These are phyloP conservation scores for Penstemon davidsonii DNA, from an alignment of 257 asterid genomes.

Conservation along the genomic window DNA sequence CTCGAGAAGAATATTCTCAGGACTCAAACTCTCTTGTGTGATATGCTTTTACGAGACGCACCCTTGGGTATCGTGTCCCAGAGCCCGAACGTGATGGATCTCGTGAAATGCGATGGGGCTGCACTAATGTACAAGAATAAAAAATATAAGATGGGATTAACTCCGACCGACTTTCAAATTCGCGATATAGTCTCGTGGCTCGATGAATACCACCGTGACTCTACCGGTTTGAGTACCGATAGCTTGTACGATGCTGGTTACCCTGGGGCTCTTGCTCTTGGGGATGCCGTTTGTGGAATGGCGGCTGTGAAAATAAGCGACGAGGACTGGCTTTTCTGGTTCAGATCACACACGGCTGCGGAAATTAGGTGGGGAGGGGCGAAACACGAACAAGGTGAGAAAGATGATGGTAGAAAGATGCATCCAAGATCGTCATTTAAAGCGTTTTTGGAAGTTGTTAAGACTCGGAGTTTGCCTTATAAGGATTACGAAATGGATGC, in stretches of 20 bases:
- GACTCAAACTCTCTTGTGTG: constrained; percentile 86
- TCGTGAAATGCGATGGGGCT: constrained; percentile 86
- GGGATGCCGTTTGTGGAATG: constrained; percentile 85
- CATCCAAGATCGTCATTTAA: constrained; percentile 90
- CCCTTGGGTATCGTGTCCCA: constrained; percentile 88
- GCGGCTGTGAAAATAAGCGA: constrained; percentile 85
- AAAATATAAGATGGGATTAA: constrained; percentile 55
- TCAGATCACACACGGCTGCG: constrained; percentile 87
- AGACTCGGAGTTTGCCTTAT: constrained; percentile 79
- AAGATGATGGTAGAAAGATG: constrained; percentile 84
- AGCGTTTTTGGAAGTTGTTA: constrained; percentile 88
- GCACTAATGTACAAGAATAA: constrained; percentile 57
- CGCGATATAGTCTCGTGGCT: constrained; percentile 86
- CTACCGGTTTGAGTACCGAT: constrained; percentile 89
- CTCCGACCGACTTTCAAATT: constrained; percentile 70
- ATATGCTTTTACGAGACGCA: constrained; percentile 84
- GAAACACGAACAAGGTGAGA: constrained; percentile 70
- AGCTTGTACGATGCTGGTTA: constrained; percentile 88
- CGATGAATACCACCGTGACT: constrained; percentile 73
- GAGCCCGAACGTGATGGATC: constrained; percentile 87
- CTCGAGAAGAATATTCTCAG: constrained; percentile 82
- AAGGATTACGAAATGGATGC: constrained; percentile 96
- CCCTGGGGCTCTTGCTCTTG: constrained; percentile 86
- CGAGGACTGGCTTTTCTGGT: constrained; percentile 94
- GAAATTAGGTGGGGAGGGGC: constrained; percentile 94